phyloP scores from a whole-genome alignment of 2,329 filamentous ascomycete genomes.

The Botrytis tulipae region DNA sequence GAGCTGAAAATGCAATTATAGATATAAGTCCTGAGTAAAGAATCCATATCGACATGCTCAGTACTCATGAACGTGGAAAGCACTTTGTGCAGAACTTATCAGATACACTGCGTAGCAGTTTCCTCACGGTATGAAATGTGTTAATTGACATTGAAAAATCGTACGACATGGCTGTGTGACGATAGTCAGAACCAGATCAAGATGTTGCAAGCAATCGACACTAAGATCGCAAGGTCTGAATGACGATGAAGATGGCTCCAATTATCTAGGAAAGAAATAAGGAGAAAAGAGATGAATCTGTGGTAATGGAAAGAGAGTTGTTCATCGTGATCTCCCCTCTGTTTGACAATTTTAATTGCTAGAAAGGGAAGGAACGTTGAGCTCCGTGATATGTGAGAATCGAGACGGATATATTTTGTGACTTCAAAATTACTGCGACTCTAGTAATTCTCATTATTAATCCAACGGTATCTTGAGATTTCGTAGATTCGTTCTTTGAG shows the following conservation, averaged over 20 bases:
- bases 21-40: not conserved
- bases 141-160: not conserved
- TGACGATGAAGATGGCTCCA: not conserved
- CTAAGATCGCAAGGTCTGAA: too few species aligned
- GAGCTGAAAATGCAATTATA: not conserved
- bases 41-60: too few species aligned
- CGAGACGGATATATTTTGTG: not conserved
- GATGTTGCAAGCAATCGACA: too few species aligned
- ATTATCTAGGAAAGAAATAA: not conserved
- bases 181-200: not conserved
- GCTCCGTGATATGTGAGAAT: not conserved
- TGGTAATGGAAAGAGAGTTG: rapidly evolving
- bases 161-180: not conserved
- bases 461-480: not conserved
- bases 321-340: not conserved
- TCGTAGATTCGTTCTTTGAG: not conserved
- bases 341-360: not conserved
- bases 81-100: not conserved
- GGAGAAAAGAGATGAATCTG: not conserved
- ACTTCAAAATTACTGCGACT: not conserved
- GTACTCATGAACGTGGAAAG: not conserved
- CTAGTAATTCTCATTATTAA: not conserved
- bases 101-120: not conserved
- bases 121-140: not conserved
- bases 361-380: not conserved